These are phyloP conservation scores for Coccomyxa subellipsoidea DNA, from an alignment of 163 green algal genomes.

Conservation along the genomic window DNA sequence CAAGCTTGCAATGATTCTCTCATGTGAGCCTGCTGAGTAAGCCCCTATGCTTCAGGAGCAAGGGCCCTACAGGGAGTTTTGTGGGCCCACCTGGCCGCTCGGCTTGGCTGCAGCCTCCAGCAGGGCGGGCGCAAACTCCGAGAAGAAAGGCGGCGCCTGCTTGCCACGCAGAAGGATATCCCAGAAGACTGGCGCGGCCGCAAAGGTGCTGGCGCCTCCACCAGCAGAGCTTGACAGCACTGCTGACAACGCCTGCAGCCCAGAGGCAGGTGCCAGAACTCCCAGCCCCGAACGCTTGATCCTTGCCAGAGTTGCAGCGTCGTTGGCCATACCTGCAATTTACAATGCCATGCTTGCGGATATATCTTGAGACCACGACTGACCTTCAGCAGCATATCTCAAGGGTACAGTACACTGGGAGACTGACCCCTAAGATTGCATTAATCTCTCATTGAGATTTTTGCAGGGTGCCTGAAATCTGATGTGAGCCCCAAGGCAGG, in stretches of 20 bases:
- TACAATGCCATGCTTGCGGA: neutral
- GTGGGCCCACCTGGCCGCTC: neutral
- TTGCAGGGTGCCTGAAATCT: no score
- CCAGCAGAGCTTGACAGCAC: constrained; percentile 32
- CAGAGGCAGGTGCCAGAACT: constrained; percentile 51
- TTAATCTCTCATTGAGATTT: no score
- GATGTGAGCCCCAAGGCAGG: no score
- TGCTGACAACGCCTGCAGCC: constrained; percentile 51
- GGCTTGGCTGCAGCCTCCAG: neutral
- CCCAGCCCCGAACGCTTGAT: constrained; percentile 72
- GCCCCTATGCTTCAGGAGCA: no score
- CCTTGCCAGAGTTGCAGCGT: constrained; percentile 33
- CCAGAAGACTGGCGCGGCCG: neutral
- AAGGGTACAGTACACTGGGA: no score
- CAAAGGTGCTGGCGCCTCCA: neutral
- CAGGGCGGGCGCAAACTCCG: neutral
- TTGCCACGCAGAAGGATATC: neutral
- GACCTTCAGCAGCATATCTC: no score
- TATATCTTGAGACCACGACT: no score
- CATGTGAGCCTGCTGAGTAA: no score
- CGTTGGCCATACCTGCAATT: constrained; percentile 26
- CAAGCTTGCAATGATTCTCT: no score
- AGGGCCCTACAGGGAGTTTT: neutral
- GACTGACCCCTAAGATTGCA: no score
- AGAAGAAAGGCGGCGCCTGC: neutral